Conservation (phyloP, 768 basidiomycete species). For the Rhodosporidiobolus sp. region DNA sequence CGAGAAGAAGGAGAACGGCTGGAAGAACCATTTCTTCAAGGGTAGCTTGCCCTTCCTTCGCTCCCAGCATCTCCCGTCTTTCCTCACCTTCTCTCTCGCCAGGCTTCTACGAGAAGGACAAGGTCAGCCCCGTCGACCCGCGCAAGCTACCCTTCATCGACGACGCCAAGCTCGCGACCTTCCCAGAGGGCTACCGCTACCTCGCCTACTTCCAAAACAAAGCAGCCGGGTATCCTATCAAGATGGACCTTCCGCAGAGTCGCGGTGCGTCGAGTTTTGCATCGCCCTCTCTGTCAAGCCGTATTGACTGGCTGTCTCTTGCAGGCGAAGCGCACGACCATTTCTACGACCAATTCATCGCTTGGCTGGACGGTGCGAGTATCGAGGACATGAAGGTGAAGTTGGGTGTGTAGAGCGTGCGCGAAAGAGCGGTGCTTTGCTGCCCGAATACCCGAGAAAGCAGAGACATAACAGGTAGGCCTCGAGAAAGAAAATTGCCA, state of each 20-base stretch:
- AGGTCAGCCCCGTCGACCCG: constrained; percentile 40
- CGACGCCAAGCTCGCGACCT: constrained; percentile 39
- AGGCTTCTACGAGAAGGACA: constrained; percentile 36
- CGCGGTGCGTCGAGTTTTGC: constrained; percentile 5
- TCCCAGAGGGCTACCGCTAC: constrained; percentile 43
- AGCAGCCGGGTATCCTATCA: constrained; percentile 28
- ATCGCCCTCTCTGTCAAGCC: background rate
- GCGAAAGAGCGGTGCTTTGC: too few species aligned
- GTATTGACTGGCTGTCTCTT: background rate
- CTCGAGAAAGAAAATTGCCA: too few species aligned
- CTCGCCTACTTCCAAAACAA: constrained; percentile 42
- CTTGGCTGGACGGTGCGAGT: constrained; percentile 38
- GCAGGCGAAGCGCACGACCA: constrained; percentile 41
- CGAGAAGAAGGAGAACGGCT: constrained; percentile 40
- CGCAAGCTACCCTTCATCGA: constrained; percentile 39
- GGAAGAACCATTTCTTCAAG: constrained; percentile 45
- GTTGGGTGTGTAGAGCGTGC: constrained; percentile 35
- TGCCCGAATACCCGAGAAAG: too few species aligned
- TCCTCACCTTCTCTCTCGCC: background rate
- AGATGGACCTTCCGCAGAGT: constrained; percentile 38
- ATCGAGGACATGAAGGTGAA: constrained; percentile 42
- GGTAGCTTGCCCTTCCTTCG: background rate
- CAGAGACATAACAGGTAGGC: too few species aligned
- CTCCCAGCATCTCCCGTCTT: background rate
- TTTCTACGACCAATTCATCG: constrained; percentile 39